Evolutionary conservation across 1,284 basidiomycete genomes (phyloP), one percentile per base, ranked within the genome.

Genomic region (Trichosporon sp.): DNA sequence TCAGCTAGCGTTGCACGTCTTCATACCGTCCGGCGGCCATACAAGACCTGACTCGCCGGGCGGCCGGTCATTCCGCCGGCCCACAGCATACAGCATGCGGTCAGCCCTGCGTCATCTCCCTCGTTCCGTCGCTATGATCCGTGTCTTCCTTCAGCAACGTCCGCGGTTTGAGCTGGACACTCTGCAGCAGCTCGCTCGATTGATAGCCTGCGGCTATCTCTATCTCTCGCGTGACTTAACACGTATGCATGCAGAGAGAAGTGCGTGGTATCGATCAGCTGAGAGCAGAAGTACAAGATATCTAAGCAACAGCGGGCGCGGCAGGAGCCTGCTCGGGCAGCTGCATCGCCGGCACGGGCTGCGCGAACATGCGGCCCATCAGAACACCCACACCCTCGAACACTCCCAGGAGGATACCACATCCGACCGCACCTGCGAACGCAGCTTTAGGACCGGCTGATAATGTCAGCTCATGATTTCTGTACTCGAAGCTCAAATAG

Each of bases 331-430:
- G 16, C 9, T 31, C 29, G 3, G 57, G 33, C 27, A 32, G 11
- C 60, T 75, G 78, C 69, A 81, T 74, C 58, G 74, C 71, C 23
- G 79, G 78, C 59, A 80, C 74, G 32, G 79, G 79, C 67, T 78
- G 77, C 44, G 79, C 78, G 56, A 81, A 75, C 68, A 74, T 73
- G 61, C 79, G 72, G 61, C 73, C 74, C 77, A 79, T 78, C 58
- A 81, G 65, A 14, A 81, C 78, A 69, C 79, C 79, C 59, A 81
- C 76, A 71, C 78, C 78, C 79, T 95, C 92, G 74, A 95, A 97
- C 27, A 97, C 95, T 72, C 95, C 95, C 19, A 99, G 86, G 23
- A 99, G 83, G 70, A 99, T 95, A 79, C 94, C 96, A 78, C 95
- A 98, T 58, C 93, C 93, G 63, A 99, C 86, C 9, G 95, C 95